phyloP scores from a whole-genome alignment of 1,284 basidiomycete genomes.

The Erythrobasidium hasegawianum region DNA sequence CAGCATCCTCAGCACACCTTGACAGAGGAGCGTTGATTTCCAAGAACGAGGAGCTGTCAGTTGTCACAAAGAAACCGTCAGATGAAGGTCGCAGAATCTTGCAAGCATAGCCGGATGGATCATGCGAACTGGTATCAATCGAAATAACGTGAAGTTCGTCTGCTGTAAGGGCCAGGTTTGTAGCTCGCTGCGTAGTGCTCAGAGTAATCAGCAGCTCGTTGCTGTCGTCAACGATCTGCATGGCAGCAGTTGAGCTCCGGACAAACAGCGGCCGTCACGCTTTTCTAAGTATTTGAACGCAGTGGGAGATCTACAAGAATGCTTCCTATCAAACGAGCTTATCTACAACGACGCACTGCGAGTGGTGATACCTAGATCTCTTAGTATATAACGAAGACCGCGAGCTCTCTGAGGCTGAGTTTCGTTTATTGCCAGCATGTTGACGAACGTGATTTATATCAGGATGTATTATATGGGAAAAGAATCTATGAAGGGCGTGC shows the following conservation, averaged over 20 bases:
- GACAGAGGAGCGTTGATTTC: constrained; percentile 21
- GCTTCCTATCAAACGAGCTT: too few relatives aligned
- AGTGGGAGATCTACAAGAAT: too few relatives aligned
- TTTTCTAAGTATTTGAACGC: too few relatives aligned
- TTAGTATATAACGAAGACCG: not conserved
- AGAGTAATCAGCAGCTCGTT: constrained; percentile 32
- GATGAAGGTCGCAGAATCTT: not conserved
- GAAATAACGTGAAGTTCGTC: constrained; percentile 32
- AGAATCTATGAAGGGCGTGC: not conserved
- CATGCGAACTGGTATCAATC: constrained; percentile 24
- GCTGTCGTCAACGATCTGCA: not conserved
- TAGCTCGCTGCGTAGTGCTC: constrained; percentile 22
- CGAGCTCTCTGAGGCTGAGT: not conserved
- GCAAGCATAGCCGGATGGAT: not conserved
- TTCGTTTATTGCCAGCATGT: not conserved
- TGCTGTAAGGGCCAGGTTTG: constrained; percentile 26
- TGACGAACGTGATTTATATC: too few relatives aligned
- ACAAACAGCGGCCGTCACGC: too few relatives aligned
- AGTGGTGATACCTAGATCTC: too few relatives aligned
- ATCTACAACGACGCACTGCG: too few relatives aligned
- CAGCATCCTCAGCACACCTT: constrained; percentile 15
- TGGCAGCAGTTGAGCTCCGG: not conserved
- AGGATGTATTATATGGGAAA: not conserved
- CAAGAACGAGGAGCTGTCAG: constrained; percentile 24
- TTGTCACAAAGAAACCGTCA: not conserved